Evolutionary conservation across 305 asterid genomes (phyloP).

Genomic region (Lippia alba): DNA sequence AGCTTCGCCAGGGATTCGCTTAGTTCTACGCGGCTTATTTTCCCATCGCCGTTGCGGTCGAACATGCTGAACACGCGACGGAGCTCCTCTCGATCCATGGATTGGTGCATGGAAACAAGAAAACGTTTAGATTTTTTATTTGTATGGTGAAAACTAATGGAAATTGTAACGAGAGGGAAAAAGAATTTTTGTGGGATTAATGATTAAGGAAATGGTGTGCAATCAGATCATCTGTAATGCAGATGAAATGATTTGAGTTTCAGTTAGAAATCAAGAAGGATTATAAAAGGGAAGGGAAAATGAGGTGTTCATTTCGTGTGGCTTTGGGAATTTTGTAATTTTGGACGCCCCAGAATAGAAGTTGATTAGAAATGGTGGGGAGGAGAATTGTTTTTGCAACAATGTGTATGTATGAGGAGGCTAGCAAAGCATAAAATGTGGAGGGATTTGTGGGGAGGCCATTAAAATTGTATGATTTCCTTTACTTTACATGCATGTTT

Average conservation of each 20-base stretch:
- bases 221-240: not conserved
- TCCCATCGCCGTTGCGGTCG: constrained; percentile 65
- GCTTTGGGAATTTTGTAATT: constrained; percentile 5
- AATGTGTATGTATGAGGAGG: too few relatives aligned
- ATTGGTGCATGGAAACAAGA: too few relatives aligned
- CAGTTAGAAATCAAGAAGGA: too few relatives aligned
- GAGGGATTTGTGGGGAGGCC: constrained; percentile 38
- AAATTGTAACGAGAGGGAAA: too few relatives aligned
- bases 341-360: not conserved
- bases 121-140: too few relatives aligned
- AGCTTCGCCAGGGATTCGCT: constrained; percentile 55
- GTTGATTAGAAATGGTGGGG: constrained; percentile 5
- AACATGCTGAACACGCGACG: constrained; percentile 61
- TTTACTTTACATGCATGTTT: not conserved
- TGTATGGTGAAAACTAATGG: too few relatives aligned
- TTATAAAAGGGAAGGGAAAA: too few relatives aligned
- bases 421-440: constrained; percentile 12
- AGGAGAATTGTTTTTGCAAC: constrained; percentile 13
- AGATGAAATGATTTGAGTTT: constrained; percentile 8
- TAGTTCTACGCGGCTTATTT: constrained; percentile 54
- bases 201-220: too few relatives aligned
- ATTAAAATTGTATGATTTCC: constrained; percentile 3
- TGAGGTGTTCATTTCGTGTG: not conserved
- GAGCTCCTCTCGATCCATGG: constrained; percentile 61
- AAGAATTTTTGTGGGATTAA: too few relatives aligned